Evolutionary conservation across 2,329 filamentous ascomycete species (phyloP).

Genomic region (Ophiostoma sp.): DNA sequence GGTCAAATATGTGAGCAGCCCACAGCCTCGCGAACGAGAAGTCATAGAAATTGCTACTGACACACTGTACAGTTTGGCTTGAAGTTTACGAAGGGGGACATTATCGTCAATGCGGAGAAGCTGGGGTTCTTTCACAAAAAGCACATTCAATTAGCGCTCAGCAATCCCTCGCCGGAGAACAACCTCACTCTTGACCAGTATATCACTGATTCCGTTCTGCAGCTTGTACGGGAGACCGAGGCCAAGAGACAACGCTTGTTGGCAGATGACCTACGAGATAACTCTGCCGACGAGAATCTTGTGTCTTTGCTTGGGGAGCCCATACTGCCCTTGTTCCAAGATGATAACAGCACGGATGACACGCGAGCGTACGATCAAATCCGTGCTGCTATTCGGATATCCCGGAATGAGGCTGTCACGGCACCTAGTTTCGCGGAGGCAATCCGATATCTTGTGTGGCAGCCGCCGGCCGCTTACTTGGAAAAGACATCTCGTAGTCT

Average conservation of each 20-base stretch:
- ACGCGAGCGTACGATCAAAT: constrained; percentile 20
- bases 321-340: background rate
- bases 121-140: constrained; percentile 71
- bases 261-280: background rate
- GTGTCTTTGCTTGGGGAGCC: constrained; percentile 15
- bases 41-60: constrained; percentile 32
- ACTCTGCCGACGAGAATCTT: background rate
- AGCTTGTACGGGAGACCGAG: constrained; percentile 28
- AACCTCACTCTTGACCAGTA: constrained; percentile 26
- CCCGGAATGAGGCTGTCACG: constrained; percentile 25
- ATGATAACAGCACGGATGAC: background rate
- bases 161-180: constrained; percentile 22
- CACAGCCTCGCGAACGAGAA: background rate
- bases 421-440: constrained; percentile 27
- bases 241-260: background rate
- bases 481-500: constrained; percentile 19
- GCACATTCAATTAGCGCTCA: constrained; percentile 32
- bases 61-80: constrained; percentile 65
- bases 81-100: constrained; percentile 89
- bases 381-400: constrained; percentile 27
- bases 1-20: constrained; percentile 61
- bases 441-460: constrained; percentile 36
- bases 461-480: constrained; percentile 24
- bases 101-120: constrained; percentile 78
- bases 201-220: constrained; percentile 32